Conservation (phyloP, 2,329 filamentous ascomycete genomes). For the Helotiales sp. region DNA sequence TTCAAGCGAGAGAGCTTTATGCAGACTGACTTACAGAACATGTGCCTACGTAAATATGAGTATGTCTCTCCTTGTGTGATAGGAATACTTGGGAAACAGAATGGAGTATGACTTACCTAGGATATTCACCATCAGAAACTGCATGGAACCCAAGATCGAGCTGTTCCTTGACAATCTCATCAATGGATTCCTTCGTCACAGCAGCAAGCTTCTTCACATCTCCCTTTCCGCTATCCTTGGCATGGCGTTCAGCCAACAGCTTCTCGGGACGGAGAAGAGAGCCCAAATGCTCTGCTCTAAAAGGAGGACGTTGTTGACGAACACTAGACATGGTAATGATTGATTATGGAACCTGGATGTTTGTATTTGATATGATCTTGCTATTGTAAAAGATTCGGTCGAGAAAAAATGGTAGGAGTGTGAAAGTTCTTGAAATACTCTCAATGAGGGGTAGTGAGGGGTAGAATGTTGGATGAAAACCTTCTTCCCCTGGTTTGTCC, state of each 20-base stretch:
- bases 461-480: neutral
- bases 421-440: neutral
- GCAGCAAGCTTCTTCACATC: slow-evolving; percentile 44
- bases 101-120: neutral
- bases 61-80: neutral
- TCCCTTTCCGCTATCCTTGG: slow-evolving; percentile 55
- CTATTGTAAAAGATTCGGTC: neutral
- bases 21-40: slow-evolving; percentile 31
- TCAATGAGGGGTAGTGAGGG: slow-evolving; percentile 1
- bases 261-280: slow-evolving; percentile 61
- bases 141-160: slow-evolving; percentile 60
- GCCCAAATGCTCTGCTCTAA: slow-evolving; percentile 65
- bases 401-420: neutral
- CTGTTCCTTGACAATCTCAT: slow-evolving; percentile 63
- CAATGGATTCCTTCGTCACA: slow-evolving; percentile 62
- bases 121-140: slow-evolving; percentile 63
- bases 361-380: neutral
- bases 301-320: slow-evolving; percentile 31
- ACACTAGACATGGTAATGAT: slow-evolving; percentile 23
- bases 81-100: too few species aligned
- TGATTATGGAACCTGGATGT: neutral
- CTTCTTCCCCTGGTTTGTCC: neutral
- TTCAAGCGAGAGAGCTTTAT: too few species aligned
- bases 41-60: slow-evolving; percentile 24
- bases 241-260: slow-evolving; percentile 59